A percentile compares a stretch with the other conserved stretches of the same genome.
phyloP scores from a whole-genome alignment of 495 filamentous ascomycete species.

The Tricharina praecox region DNA sequence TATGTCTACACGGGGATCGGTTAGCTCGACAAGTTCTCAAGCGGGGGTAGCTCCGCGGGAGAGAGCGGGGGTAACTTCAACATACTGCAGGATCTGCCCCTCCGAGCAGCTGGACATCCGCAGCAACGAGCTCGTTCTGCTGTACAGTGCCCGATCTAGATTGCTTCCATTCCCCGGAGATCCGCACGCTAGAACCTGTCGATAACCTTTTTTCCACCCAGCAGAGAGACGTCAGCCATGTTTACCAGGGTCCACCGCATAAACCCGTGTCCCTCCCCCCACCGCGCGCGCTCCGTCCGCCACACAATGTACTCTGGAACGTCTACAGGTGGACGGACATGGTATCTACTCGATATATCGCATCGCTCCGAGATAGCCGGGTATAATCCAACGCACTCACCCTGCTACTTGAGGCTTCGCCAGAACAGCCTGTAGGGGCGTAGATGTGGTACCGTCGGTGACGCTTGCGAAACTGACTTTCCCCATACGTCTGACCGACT shows the following conservation, averaged over 20 bases:
- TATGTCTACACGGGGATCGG: too few relatives aligned
- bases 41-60: too few relatives aligned
- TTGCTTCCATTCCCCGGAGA: constrained; percentile 62
- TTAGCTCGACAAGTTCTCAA: too few relatives aligned
- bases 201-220: constrained; percentile 47
- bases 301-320: too few relatives aligned
- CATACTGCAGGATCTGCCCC: constrained; percentile 60
- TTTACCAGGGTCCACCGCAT: background rate
- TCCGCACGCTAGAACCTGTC: constrained; percentile 59
- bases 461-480: constrained; percentile 63
- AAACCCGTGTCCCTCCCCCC: background rate
- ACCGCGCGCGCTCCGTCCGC: background rate
- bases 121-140: constrained; percentile 61
- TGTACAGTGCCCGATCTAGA: constrained; percentile 54
- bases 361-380: background rate
- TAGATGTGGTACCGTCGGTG: constrained; percentile 69
- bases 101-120: constrained; percentile 52
- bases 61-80: background rate
- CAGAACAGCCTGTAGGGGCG: constrained; percentile 67
- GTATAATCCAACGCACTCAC: constrained; percentile 40
- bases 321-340: too few relatives aligned
- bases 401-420: constrained; percentile 55
- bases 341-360: background rate
- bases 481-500: constrained; percentile 77
- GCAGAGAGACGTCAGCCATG: background rate